Conservation (phyloP, 805 yeast species). For the Priceomyces fermenticarens region DNA sequence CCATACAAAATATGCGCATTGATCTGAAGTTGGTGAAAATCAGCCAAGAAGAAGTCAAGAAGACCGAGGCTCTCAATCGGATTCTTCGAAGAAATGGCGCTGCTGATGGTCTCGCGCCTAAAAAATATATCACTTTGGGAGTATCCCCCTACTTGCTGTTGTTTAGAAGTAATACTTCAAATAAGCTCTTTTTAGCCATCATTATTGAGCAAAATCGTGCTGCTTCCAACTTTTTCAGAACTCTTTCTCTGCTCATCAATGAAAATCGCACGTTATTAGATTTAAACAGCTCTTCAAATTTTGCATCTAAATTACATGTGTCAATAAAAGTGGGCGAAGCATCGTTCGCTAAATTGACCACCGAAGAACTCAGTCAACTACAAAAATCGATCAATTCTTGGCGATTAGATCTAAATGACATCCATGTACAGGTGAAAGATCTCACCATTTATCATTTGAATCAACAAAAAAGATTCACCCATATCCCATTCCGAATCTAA, state of each 20-base stretch:
- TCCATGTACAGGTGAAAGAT: constrained; percentile 5
- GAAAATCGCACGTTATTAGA: constrained; percentile 7
- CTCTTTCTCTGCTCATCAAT: constrained; percentile 1
- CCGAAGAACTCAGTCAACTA: constrained; percentile 3
- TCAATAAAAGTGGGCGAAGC: constrained; percentile 8
- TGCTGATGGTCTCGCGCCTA: constrained; percentile 1
- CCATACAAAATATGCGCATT: constrained; percentile 2
- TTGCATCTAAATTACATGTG: constrained; percentile 4
- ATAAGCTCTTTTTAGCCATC: constrained; percentile 7
- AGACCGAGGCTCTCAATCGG: constrained; percentile 6
- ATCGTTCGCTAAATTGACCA: constrained; percentile 2
- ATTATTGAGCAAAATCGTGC: constrained; percentile 1
- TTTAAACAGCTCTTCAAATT: background rate
- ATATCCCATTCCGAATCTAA: constrained; percentile 6
- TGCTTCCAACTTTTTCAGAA: constrained; percentile 2
- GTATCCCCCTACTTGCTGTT: constrained; percentile 4
- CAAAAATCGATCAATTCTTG: constrained; percentile 1
- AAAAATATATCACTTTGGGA: constrained; percentile 6
- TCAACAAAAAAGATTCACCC: constrained; percentile 3
- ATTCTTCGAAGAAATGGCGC: constrained; percentile 4
- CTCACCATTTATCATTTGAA: constrained; percentile 4
- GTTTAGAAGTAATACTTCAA: constrained; percentile 6
- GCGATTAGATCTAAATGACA: constrained; percentile 4
- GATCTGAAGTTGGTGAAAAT: constrained; percentile 2
- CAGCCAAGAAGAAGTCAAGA: constrained; percentile 5